Conservation (phyloP, 2,329 filamentous ascomycete genomes). For the Zarea fungicola region DNA sequence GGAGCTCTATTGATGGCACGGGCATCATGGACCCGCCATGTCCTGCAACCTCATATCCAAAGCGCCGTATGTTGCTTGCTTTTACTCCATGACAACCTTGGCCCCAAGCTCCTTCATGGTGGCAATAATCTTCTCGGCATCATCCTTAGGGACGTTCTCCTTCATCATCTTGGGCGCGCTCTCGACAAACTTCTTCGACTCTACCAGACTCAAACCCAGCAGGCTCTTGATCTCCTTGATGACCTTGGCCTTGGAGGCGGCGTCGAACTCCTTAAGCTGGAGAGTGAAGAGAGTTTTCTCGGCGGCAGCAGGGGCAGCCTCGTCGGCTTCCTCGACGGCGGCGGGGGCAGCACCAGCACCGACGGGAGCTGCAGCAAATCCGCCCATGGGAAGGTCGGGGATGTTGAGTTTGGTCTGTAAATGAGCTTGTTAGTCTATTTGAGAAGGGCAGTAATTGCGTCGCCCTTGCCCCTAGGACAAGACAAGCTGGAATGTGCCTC, state of each 20-base stretch:
- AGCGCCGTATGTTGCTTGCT: conserved; percentile 20
- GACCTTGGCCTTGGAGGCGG: conserved; percentile 89
- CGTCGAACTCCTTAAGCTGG: conserved; percentile 87
- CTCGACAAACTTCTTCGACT: conserved; percentile 99
- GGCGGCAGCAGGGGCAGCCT: conserved; percentile 79
- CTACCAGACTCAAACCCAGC: conserved; percentile 90
- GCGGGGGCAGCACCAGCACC: conserved; percentile 54
- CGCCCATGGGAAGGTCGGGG: conserved; percentile 91
- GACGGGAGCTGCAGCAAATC: conserved; percentile 69
- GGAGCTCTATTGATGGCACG: conserved; percentile 10
- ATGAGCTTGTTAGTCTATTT: not conserved
- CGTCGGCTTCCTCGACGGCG: conserved; percentile 75
- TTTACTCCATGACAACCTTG: conserved; percentile 85
- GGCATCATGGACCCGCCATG: conserved; percentile 1
- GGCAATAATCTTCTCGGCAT: conserved; percentile 97
- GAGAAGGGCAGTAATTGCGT: not conserved
- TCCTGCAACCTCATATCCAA: conserved; percentile 5
- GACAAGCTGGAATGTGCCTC: no score
- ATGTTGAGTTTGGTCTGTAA: conserved; percentile 89
- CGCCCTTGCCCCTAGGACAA: no score
- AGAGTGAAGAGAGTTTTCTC: conserved; percentile 98
- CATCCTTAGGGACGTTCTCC: conserved; percentile 97
- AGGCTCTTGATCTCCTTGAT: conserved; percentile 99
- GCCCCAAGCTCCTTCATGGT: conserved; percentile 90
- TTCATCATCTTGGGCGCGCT: conserved; percentile 97